Evolutionary conservation across 2,329 filamentous ascomycete species (phyloP).

Genomic region (Aspergillus sergii): DNA sequence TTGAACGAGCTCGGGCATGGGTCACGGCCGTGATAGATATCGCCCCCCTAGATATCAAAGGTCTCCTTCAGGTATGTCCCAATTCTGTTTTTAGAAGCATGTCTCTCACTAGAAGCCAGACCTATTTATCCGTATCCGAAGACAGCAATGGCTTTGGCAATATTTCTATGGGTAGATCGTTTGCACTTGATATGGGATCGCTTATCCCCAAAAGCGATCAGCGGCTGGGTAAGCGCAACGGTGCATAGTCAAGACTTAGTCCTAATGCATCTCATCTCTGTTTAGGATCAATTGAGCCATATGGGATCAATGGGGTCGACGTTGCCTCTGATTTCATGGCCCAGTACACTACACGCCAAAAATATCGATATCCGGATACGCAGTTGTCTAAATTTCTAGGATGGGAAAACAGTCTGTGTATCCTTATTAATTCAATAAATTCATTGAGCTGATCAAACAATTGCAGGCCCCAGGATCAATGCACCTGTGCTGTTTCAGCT

Average conservation of each 20-base stretch:
- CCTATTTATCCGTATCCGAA: conserved; percentile 92
- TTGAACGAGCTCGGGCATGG: conserved; percentile 78
- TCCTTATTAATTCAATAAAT: neutral
- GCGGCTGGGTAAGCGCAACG: conserved; percentile 59
- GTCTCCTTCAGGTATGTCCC: conserved; percentile 66
- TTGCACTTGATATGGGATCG: conserved; percentile 90
- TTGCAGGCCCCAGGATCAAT: conserved; percentile 13
- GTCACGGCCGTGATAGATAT: conserved; percentile 77
- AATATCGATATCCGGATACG: conserved; percentile 85
- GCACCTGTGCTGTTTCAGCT: conserved; percentile 9
- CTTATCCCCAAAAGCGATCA: conserved; percentile 85
- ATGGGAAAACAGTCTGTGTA: conserved; percentile 20
- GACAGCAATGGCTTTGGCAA: conserved; percentile 90
- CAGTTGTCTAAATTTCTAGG: conserved; percentile 37
- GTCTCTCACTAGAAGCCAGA: conserved; percentile 52
- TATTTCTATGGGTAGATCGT: conserved; percentile 87
- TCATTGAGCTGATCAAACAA: conserved; percentile 11
- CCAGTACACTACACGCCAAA: conserved; percentile 94
- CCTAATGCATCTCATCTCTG: neutral
- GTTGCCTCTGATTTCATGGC: conserved; percentile 94
- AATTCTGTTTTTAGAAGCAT: neutral
- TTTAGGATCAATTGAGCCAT: conserved; percentile 69
- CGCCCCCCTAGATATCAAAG: conserved; percentile 91
- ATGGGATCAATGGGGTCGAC: conserved; percentile 76
- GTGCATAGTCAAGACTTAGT: neutral